Conservation (phyloP, 805 yeast species). For the Tetrapisispora iriomotensis region DNA sequence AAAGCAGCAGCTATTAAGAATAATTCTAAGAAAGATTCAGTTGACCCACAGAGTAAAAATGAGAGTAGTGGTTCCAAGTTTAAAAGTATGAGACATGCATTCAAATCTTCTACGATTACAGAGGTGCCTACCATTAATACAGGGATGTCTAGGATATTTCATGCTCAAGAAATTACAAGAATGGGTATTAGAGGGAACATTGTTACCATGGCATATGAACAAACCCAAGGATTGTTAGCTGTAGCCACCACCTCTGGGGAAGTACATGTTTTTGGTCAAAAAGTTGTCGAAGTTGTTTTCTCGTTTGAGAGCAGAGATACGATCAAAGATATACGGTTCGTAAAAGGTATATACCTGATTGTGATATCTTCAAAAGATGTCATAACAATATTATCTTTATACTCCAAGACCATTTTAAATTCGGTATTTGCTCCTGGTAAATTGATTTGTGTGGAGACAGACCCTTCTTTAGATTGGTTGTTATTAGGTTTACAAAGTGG, state of each 20-base stretch:
- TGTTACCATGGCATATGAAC: slow-evolving; percentile 68
- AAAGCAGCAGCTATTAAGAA: no score
- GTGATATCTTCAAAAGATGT: slow-evolving; percentile 54
- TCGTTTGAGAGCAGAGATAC: slow-evolving; percentile 41
- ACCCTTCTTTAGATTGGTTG: slow-evolving; percentile 85
- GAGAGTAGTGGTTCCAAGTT: slow-evolving; percentile 1
- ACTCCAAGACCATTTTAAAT: slow-evolving; percentile 49
- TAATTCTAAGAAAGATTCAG: no score
- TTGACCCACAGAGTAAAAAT: not conserved
- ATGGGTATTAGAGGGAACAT: slow-evolving; percentile 62
- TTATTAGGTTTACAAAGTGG: slow-evolving; percentile 77
- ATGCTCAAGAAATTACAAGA: slow-evolving; percentile 25
- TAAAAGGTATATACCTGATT: slow-evolving; percentile 74
- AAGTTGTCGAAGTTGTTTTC: slow-evolving; percentile 63
- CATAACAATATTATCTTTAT: slow-evolving; percentile 61
- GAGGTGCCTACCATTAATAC: slow-evolving; percentile 19
- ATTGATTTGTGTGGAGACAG: slow-evolving; percentile 62
- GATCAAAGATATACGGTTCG: slow-evolving; percentile 50
- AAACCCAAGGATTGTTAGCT: slow-evolving; percentile 79
- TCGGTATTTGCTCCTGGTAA: slow-evolving; percentile 54
- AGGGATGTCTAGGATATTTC: slow-evolving; percentile 24
- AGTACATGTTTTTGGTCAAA: slow-evolving; percentile 75
- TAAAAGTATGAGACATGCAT: slow-evolving; percentile 2
- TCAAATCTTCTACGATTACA: slow-evolving; percentile 2
- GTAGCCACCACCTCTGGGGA: slow-evolving; percentile 62